A percentile compares a stretch with the other conserved stretches of the same genome.
These are phyloP conservation scores for Dicorynia guianensis DNA, from an alignment of 306 rosid species.

Conservation along the genomic window DNA sequence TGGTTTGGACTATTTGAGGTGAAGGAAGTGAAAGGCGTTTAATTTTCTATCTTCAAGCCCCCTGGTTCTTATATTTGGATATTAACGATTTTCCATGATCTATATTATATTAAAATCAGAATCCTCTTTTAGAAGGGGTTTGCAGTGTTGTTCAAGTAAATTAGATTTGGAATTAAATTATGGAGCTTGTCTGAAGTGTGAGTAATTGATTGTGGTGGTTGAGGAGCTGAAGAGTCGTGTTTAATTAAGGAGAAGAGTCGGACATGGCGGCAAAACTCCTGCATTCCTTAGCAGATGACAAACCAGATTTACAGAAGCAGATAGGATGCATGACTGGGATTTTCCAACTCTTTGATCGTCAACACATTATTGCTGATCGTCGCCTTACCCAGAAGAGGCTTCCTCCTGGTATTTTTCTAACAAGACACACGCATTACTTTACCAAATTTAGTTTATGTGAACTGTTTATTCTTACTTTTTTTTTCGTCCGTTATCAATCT, in stretches of 20 bases:
- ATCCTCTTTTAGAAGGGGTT: conserved; percentile 29
- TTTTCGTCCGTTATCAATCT: not conserved
- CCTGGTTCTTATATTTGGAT: conserved; percentile 39
- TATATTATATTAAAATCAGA: conserved; percentile 30
- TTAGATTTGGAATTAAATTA: conserved; percentile 35
- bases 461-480: not conserved
- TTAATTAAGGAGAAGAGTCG: conserved; percentile 39
- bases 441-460: not conserved
- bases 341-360: conserved; percentile 77
- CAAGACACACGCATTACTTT: not conserved
- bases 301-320: conserved; percentile 80
- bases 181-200: conserved; percentile 39
- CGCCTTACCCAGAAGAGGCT: conserved; percentile 61
- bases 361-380: conserved; percentile 53
- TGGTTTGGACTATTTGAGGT: conserved; percentile 37
- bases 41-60: conserved; percentile 22
- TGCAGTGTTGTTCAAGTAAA: conserved; percentile 25
- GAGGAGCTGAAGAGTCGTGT: conserved; percentile 25
- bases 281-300: conserved; percentile 81
- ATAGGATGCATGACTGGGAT: conserved; percentile 86
- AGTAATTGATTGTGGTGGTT: conserved; percentile 33
- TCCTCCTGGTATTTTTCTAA: conserved; percentile 57
- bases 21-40: conserved; percentile 29
- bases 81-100: conserved; percentile 22
- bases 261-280: conserved; percentile 81